A percentile compares a stretch with the other conserved stretches of the same genome.
Evolutionary conservation across 2,329 filamentous ascomycete species (phyloP).

Genomic region (Alternaria rosae): DNA sequence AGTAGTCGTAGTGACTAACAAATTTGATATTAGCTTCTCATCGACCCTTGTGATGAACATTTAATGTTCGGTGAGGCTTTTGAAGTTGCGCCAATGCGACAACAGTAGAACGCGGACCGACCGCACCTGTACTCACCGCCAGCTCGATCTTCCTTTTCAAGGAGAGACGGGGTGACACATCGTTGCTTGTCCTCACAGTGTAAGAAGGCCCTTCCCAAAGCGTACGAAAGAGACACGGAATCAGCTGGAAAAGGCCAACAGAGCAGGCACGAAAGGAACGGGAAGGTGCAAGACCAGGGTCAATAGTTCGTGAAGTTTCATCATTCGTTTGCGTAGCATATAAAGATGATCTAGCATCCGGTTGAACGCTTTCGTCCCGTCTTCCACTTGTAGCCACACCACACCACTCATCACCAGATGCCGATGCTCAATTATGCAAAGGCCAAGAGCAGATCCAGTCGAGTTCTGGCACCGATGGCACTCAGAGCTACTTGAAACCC

Average conservation of each 20-base stretch:
- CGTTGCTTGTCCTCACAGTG: no score
- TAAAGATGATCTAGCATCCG: rapidly evolving
- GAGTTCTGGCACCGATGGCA: not conserved
- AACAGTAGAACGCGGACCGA: not conserved
- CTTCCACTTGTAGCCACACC: no score
- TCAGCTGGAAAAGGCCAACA: rapidly evolving
- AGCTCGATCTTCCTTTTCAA: no score
- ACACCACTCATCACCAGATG: not conserved
- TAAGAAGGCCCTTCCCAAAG: no score
- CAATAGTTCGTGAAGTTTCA: not conserved
- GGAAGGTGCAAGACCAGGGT: not conserved
- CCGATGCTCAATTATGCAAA: not conserved
- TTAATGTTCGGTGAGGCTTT: no score
- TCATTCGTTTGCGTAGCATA: rapidly evolving
- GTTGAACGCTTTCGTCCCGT: not conserved
- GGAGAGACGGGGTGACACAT: no score
- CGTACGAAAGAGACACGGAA: not conserved
- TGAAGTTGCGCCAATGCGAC: no score
- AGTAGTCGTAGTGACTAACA: not conserved
- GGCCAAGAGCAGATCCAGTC: not conserved
- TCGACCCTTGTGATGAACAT: no score
- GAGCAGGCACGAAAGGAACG: not conserved
- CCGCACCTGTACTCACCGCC: rapidly evolving
- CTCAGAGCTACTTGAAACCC: not conserved
- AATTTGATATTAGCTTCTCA: no score